Conservation (phyloP, 108 stramenopile genomes). For the Nannochloropsis salina region DNA sequence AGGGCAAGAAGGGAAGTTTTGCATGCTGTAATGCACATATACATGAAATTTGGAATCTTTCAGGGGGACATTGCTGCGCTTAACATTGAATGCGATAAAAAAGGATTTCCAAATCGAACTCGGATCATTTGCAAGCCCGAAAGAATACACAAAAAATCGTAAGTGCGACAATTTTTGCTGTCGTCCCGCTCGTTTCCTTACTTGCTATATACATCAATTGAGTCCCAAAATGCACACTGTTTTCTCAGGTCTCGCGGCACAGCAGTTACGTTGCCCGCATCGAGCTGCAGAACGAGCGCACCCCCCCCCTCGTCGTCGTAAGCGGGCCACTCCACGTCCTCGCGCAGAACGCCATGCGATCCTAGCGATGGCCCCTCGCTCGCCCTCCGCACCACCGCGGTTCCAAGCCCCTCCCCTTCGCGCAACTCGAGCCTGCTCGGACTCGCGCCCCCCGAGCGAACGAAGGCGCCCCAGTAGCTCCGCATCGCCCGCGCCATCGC, state of each 20-base stretch:
- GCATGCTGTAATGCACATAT: slow-evolving; percentile 15
- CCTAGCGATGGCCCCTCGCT: neutral
- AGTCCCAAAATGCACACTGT: slow-evolving; percentile 17
- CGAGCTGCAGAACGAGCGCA: neutral
- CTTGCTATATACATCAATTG: neutral
- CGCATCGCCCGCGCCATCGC: neutral
- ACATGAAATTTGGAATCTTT: neutral
- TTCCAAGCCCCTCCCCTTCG: neutral
- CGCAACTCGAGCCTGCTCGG: neutral
- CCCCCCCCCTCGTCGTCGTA: neutral
- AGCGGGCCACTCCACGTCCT: neutral
- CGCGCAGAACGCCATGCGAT: neutral
- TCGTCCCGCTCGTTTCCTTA: neutral
- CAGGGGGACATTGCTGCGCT: too few relatives aligned
- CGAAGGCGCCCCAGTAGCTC: neutral
- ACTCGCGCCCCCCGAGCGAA: neutral
- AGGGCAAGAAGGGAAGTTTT: neutral
- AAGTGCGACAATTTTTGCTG: too few relatives aligned
- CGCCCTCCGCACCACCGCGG: neutral
- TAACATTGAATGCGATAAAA: too few relatives aligned
- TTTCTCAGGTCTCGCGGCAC: neutral
- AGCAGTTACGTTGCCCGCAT: neutral
- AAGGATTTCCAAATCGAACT: too few relatives aligned
- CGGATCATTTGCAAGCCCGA: too few relatives aligned
- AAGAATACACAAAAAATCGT: too few relatives aligned